Conservation (phyloP, 306 rosid species). For the Biancaea sappan region DNA sequence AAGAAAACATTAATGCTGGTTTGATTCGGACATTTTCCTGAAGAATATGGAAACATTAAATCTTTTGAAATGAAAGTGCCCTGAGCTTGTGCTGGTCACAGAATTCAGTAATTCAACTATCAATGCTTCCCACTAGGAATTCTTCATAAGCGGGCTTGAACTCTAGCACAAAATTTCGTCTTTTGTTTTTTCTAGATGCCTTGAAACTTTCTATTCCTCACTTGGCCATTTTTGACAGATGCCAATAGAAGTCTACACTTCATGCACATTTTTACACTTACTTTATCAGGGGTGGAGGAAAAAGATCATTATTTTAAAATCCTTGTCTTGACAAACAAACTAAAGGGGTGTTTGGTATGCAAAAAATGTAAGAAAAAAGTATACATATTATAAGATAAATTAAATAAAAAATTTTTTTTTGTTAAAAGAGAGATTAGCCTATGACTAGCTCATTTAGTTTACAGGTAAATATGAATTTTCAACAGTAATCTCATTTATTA, state of each 20-base stretch:
- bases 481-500: too few relatives aligned
- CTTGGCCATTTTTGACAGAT: neutral
- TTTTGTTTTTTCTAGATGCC: neutral
- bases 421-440: too few relatives aligned
- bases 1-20: neutral
- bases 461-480: too few relatives aligned
- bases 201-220: neutral
- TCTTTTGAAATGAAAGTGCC: too few relatives aligned
- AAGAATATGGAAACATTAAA: too few relatives aligned
- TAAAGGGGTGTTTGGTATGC: too few relatives aligned
- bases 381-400: too few relatives aligned
- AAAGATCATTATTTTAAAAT: neutral
- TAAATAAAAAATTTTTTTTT: too few relatives aligned
- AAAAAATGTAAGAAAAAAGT: too few relatives aligned
- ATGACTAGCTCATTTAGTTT: too few relatives aligned
- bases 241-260: neutral
- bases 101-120: conserved; percentile 4
- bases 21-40: too few relatives aligned
- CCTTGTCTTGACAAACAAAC: too few relatives aligned
- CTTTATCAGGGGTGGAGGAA: neutral
- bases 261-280: conserved; percentile 1
- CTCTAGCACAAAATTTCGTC: neutral
- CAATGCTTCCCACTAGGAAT: neutral
- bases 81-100: neutral
- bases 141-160: conserved; percentile 1